A percentile compares a stretch with the other conserved stretches of the same genome.
phyloP scores from a whole-genome alignment of 179 eudicot species.

The Gypsophila paniculata region DNA sequence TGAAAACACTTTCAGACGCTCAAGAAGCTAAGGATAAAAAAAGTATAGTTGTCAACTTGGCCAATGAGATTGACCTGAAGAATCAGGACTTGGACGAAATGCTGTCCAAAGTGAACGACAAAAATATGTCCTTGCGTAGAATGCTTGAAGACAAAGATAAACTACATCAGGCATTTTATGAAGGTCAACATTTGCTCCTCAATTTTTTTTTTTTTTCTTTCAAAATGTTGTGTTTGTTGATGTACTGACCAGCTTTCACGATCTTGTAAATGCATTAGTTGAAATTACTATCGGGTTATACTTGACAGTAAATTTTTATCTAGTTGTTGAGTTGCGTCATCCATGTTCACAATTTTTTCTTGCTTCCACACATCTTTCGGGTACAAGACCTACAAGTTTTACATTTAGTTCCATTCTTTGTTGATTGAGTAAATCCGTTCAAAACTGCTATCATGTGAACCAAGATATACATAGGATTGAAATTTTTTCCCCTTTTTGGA shows the following conservation, averaged over 20 bases:
- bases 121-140: slow-evolving; percentile 27
- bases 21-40: slow-evolving; percentile 36
- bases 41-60: slow-evolving; percentile 34
- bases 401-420: too few species aligned
- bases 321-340: too few species aligned
- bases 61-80: slow-evolving; percentile 43
- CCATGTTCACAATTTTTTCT: too few species aligned
- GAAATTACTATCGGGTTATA: neutral
- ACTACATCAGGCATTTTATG: slow-evolving; percentile 35
- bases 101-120: slow-evolving; percentile 39
- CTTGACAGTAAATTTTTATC: too few species aligned
- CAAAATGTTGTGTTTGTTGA: neutral
- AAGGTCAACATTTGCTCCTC: slow-evolving; percentile 32
- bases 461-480: too few species aligned
- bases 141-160: slow-evolving; percentile 43
- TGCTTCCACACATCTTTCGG: too few species aligned
- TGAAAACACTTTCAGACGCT: slow-evolving; percentile 41
- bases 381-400: too few species aligned
- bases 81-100: slow-evolving; percentile 39
- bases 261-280: neutral
- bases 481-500: too few species aligned
- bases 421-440: too few species aligned
- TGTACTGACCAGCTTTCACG: neutral
- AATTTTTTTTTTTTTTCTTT: neutral
- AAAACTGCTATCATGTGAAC: too few species aligned